phyloP scores from a whole-genome alignment of 139 green algal genomes.

The Chlamydomonas sp. region DNA sequence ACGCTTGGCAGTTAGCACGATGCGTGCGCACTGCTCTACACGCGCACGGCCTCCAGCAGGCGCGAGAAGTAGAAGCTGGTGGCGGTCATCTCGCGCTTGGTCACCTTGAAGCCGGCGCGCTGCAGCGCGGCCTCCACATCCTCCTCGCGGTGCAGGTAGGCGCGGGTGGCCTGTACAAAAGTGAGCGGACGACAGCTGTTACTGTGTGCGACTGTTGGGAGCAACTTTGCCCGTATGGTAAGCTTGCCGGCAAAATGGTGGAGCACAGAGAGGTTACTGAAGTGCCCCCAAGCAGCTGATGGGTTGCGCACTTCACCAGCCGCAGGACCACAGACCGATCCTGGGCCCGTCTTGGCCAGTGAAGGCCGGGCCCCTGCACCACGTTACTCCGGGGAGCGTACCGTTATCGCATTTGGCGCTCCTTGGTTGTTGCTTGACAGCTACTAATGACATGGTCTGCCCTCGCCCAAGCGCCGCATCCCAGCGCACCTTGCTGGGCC shows the following conservation, averaged over 20 bases:
- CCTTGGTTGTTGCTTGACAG: not conserved
- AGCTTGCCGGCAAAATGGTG: too few relatives aligned
- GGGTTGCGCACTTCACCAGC: too few relatives aligned
- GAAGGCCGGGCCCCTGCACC: too few relatives aligned
- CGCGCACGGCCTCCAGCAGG: slow-evolving; percentile 81
- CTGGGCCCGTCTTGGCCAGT: too few relatives aligned
- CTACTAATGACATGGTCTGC: not conserved
- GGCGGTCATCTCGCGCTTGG: slow-evolving; percentile 95
- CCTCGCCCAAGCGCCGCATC: not conserved
- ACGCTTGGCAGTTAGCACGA: too few relatives aligned
- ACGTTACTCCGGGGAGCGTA: too few relatives aligned
- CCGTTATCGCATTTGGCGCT: not conserved
- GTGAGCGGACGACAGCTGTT: not conserved
- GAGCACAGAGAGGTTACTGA: too few relatives aligned
- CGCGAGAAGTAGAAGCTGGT: slow-evolving; percentile 99
- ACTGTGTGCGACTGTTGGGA: too few relatives aligned
- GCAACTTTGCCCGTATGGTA: too few relatives aligned
- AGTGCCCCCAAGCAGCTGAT: too few relatives aligned
- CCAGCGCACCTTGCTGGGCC: slow-evolving; percentile 80
- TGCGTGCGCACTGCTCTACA: not conserved
- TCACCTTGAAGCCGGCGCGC: slow-evolving; percentile 80
- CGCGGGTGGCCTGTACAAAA: slow-evolving; percentile 84
- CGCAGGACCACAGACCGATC: too few relatives aligned
- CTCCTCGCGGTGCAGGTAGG: slow-evolving; percentile 95
- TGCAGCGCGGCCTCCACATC: slow-evolving; percentile 93